phyloP scores from a whole-genome alignment of 192 early-diverging fungal genomes.

The Backusella sp. region DNA sequence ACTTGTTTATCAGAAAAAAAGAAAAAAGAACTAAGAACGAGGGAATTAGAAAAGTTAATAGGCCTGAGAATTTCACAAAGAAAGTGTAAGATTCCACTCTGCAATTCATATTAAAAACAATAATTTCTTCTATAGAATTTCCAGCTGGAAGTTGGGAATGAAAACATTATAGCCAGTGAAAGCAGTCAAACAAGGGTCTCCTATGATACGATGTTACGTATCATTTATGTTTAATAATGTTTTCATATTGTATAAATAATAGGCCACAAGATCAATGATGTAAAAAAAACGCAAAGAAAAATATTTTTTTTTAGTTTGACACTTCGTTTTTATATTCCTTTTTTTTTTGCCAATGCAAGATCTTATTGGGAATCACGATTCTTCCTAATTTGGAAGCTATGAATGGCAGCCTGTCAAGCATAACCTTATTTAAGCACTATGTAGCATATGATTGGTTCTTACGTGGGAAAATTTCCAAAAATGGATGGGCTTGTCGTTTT shows the following conservation, averaged over 20 bases:
- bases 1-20: background rate
- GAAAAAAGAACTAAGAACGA: background rate
- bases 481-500: background rate
- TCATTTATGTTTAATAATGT: background rate
- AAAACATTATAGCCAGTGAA: background rate
- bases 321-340: slow-evolving; percentile 1
- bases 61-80: background rate
- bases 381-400: background rate
- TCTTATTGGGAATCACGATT: background rate
- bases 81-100: background rate
- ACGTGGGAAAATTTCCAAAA: slow-evolving; percentile 17
- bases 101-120: background rate
- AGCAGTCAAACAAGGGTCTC: background rate
- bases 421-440: background rate
- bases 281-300: background rate
- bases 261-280: background rate
- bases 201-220: background rate
- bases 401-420: background rate
- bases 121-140: background rate
- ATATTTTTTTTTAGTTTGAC: background rate
- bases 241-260: background rate
- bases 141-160: slow-evolving; percentile 4
- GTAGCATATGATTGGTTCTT: slow-evolving; percentile 12
- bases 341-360: background rate
- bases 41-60: background rate